These are phyloP conservation scores for Solanum tarijense DNA, from an alignment of 257 asterid species.

Conservation along the genomic window DNA sequence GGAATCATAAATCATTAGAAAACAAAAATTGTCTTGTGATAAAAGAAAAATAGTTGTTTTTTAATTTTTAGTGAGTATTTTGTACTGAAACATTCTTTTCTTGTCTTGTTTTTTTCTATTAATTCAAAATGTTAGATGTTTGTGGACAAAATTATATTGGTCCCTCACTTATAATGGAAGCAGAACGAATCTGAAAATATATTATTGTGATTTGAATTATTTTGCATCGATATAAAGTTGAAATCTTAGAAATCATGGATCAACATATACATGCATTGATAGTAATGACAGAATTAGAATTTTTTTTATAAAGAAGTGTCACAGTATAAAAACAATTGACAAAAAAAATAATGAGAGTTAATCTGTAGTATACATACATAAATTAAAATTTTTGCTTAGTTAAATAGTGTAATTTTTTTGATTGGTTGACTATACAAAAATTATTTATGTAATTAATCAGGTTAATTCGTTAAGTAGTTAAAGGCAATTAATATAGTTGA, in stretches of 20 bases:
- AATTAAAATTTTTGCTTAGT: too few relatives aligned
- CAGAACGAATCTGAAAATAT: not conserved
- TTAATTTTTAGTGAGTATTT: not conserved
- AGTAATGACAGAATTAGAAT: too few relatives aligned
- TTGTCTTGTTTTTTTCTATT: not conserved
- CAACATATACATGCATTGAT: not conserved
- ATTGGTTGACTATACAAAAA: not conserved
- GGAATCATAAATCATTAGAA: not conserved
- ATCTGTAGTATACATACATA: too few relatives aligned
- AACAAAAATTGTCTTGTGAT: not conserved
- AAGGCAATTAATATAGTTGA: not conserved
- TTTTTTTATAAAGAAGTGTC: not conserved
- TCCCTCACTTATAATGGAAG: not conserved
- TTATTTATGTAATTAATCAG: not conserved
- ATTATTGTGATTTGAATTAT: not conserved
- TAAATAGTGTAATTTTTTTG: not conserved
- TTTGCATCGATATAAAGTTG: not conserved
- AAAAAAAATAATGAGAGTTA: too few relatives aligned
- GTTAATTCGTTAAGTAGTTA: not conserved
- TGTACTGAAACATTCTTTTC: not conserved
- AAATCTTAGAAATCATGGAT: not conserved
- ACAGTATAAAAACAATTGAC: not conserved
- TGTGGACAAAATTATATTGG: not conserved
- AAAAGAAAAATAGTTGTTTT: not conserved
- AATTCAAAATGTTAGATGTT: not conserved